phyloP scores from a whole-genome alignment of 495 filamentous ascomycete species.

The Xylaria palmicola region DNA sequence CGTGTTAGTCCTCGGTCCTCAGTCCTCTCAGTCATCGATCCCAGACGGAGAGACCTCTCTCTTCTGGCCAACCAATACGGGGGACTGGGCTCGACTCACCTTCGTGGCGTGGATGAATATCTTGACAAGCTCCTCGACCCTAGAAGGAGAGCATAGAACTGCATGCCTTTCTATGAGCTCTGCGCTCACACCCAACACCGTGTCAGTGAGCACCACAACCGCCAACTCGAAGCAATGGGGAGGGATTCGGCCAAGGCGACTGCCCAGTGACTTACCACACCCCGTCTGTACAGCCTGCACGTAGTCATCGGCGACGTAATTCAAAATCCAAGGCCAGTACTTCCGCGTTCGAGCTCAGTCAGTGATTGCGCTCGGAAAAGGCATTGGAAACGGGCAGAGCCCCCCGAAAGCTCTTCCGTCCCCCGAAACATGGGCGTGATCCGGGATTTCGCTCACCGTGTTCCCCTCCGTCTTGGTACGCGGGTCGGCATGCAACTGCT shows the following conservation, averaged over 20 bases:
- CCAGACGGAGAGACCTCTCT: no score
- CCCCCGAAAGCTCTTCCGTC: no score
- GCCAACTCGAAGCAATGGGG: neutral
- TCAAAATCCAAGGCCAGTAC: constrained; percentile 91
- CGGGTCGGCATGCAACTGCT: constrained; percentile 58
- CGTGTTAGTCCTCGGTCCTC: constrained; percentile 25
- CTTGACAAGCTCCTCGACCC: constrained; percentile 76
- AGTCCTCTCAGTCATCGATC: neutral
- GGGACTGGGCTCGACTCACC: constrained; percentile 45
- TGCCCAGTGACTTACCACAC: constrained; percentile 50
- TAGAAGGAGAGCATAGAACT: constrained; percentile 62
- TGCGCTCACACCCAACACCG: constrained; percentile 27
- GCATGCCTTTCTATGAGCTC: constrained; percentile 72
- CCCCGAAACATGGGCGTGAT: no score
- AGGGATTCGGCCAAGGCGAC: neutral
- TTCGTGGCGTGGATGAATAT: constrained; percentile 86
- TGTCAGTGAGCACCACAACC: constrained; percentile 24
- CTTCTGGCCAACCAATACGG: no score
- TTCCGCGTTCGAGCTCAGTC: no score
- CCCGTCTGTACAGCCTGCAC: constrained; percentile 64
- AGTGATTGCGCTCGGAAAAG: neutral
- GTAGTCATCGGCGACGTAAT: constrained; percentile 80
- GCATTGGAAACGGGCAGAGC: no score
- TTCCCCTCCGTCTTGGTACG: constrained; percentile 63
- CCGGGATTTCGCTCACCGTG: no score